phyloP scores from a whole-genome alignment of 805 yeast genomes.

The Candida taoyuanica region DNA sequence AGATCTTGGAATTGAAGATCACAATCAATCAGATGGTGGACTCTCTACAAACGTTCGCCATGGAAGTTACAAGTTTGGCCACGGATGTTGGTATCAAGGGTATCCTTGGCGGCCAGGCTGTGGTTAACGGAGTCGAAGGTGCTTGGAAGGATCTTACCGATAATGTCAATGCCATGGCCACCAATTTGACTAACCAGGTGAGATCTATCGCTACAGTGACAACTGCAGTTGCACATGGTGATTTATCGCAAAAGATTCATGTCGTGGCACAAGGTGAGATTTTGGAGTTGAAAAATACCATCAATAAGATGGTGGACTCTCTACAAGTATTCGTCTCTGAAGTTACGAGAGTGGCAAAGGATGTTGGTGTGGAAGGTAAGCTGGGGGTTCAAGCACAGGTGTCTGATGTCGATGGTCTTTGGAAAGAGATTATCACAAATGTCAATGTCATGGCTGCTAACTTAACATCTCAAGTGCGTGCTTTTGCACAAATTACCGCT shows the following conservation, averaged over 20 bases:
- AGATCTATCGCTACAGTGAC: slow-evolving; percentile 91
- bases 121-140: slow-evolving; percentile 86
- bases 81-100: slow-evolving; percentile 93
- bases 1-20: slow-evolving; percentile 75
- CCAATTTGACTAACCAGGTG: slow-evolving; percentile 85
- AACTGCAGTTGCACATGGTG: slow-evolving; percentile 93
- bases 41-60: slow-evolving; percentile 79
- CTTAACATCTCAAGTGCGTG: slow-evolving; percentile 86
- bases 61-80: slow-evolving; percentile 86
- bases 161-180: slow-evolving; percentile 90
- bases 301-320: slow-evolving; percentile 90
- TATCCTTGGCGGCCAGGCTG: slow-evolving; percentile 87
- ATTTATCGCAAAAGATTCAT: slow-evolving; percentile 80
- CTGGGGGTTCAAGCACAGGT: slow-evolving; percentile 91
- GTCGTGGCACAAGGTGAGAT: slow-evolving; percentile 92
- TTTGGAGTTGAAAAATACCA: slow-evolving; percentile 77
- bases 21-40: slow-evolving; percentile 94
- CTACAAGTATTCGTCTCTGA: slow-evolving; percentile 83
- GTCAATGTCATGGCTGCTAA: slow-evolving; percentile 95
- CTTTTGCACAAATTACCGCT: slow-evolving; percentile 89
- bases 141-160: slow-evolving; percentile 89
- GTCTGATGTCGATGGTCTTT: slow-evolving; percentile 82
- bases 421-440: slow-evolving; percentile 89
- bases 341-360: slow-evolving; percentile 86
- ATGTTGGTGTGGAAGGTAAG: slow-evolving; percentile 91